These are phyloP conservation scores for Salvia miltiorrhiza DNA, from an alignment of 257 asterid genomes.

Conservation along the genomic window DNA sequence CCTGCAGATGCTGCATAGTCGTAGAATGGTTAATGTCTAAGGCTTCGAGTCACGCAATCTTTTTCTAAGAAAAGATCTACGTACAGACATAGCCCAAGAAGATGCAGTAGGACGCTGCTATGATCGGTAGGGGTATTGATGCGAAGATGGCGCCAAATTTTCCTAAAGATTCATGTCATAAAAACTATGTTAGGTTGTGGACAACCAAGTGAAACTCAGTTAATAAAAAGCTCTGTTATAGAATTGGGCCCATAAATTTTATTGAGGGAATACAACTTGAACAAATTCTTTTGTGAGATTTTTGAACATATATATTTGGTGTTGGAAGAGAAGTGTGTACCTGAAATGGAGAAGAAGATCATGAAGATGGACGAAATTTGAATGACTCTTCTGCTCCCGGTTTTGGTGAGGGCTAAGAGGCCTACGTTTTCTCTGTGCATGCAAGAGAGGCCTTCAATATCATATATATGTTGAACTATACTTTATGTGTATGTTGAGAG, in stretches of 20 bases:
- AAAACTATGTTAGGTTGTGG: too few species aligned
- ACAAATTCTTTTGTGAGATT: neutral
- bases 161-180: slow-evolving; percentile 36
- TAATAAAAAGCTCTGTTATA: too few species aligned
- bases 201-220: too few species aligned
- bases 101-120: slow-evolving; percentile 74
- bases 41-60: too few species aligned
- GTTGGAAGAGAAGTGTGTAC: slow-evolving; percentile 10
- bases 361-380: slow-evolving; percentile 70
- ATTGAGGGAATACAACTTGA: too few species aligned
- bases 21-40: too few species aligned
- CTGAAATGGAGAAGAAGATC: slow-evolving; percentile 72
- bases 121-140: slow-evolving; percentile 63
- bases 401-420: slow-evolving; percentile 68
- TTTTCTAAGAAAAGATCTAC: slow-evolving; percentile 20
- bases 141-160: slow-evolving; percentile 77
- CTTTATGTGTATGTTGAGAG: neutral
- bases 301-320: neutral
- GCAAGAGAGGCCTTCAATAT: neutral
- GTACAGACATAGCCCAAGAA: slow-evolving; percentile 70
- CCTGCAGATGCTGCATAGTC: slow-evolving; percentile 81
- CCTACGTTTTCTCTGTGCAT: slow-evolving; percentile 70
- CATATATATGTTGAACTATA: neutral
- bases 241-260: too few species aligned
- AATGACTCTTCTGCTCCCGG: slow-evolving; percentile 75